These are phyloP conservation scores for Kazachstania kunashirensis DNA, from an alignment of 805 yeast species.

Conservation along the genomic window DNA sequence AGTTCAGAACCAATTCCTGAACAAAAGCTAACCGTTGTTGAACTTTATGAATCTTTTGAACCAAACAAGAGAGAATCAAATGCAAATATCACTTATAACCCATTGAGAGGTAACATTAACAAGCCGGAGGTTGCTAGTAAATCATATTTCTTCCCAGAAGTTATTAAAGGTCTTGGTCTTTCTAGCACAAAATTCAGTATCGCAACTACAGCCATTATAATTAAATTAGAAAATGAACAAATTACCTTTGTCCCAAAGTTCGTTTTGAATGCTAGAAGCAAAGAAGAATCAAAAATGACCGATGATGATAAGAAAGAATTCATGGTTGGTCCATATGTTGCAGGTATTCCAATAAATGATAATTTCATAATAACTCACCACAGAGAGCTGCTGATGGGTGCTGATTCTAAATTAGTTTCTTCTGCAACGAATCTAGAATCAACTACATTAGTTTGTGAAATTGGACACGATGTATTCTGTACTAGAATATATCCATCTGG, in stretches of 20 bases:
- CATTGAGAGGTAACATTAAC: slow-evolving; percentile 14
- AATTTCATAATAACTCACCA: slow-evolving; percentile 42
- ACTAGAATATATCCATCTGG: slow-evolving; percentile 71
- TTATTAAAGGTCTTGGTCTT: slow-evolving; percentile 42
- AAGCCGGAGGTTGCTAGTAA: slow-evolving; percentile 43
- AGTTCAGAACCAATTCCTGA: slow-evolving; percentile 41
- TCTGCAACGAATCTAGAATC: slow-evolving; percentile 69
- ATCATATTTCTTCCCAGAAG: slow-evolving; percentile 55
- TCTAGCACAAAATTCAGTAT: slow-evolving; percentile 58
- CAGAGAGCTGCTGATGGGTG: slow-evolving; percentile 33
- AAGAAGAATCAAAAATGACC: slow-evolving; percentile 43
- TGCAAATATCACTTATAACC: slow-evolving; percentile 8
- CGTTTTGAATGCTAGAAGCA: slow-evolving; percentile 59
- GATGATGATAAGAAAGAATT: slow-evolving; percentile 48
- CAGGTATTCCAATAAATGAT: slow-evolving; percentile 45
- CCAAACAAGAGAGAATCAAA: slow-evolving; percentile 38
- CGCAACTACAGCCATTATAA: slow-evolving; percentile 54
- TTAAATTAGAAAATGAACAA: slow-evolving; percentile 51
- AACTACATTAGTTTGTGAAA: slow-evolving; percentile 58
- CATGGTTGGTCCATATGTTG: slow-evolving; percentile 53
- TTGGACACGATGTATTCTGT: slow-evolving; percentile 67
- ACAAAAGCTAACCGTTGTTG: slow-evolving; percentile 58
- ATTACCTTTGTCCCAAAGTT: slow-evolving; percentile 62
- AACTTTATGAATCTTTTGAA: slow-evolving; percentile 59
- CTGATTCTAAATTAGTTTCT: slow-evolving; percentile 32